These are phyloP conservation scores for Amanita pseudoporphyria DNA, from an alignment of 768 basidiomycete species.

Conservation along the genomic window DNA sequence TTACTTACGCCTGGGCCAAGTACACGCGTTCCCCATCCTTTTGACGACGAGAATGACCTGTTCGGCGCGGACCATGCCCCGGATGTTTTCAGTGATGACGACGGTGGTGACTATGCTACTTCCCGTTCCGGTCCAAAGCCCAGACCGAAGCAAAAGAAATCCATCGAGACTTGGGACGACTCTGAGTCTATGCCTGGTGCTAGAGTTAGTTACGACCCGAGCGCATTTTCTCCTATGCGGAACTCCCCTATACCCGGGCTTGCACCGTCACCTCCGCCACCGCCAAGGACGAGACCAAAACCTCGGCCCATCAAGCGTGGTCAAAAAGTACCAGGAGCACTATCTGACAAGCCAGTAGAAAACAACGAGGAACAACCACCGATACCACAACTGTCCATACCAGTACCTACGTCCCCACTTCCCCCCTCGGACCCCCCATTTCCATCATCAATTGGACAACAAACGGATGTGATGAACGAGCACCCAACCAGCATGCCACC, in stretches of 20 bases:
- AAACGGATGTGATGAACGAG: conserved; percentile 4
- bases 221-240: background rate
- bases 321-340: conserved; percentile 12
- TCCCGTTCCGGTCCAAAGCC: conserved; percentile 19
- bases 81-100: conserved; percentile 15
- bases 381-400: conserved; percentile 12
- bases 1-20: conserved; percentile 4
- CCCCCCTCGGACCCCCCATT: conserved; percentile 26
- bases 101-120: conserved; percentile 25
- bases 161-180: conserved; percentile 1
- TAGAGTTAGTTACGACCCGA: conserved; percentile 8
- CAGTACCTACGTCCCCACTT: conserved; percentile 15
- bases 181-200: conserved; percentile 13
- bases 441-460: conserved; percentile 15
- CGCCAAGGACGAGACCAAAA: conserved; percentile 3
- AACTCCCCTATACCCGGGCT: background rate
- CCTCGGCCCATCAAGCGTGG: conserved; percentile 8
- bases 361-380: conserved; percentile 8
- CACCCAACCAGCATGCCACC: conserved; percentile 16
- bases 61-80: conserved; percentile 15
- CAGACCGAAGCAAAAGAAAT: conserved; percentile 17
- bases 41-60: conserved; percentile 33
- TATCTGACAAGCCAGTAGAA: background rate
- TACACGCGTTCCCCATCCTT: conserved; percentile 2
- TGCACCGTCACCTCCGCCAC: background rate